Evolutionary conservation across 371 early-diverging fungal genomes (phyloP), one percentile per base, ranked within the genome.

Genomic region (Apophysomyces ossiformis): DNA sequence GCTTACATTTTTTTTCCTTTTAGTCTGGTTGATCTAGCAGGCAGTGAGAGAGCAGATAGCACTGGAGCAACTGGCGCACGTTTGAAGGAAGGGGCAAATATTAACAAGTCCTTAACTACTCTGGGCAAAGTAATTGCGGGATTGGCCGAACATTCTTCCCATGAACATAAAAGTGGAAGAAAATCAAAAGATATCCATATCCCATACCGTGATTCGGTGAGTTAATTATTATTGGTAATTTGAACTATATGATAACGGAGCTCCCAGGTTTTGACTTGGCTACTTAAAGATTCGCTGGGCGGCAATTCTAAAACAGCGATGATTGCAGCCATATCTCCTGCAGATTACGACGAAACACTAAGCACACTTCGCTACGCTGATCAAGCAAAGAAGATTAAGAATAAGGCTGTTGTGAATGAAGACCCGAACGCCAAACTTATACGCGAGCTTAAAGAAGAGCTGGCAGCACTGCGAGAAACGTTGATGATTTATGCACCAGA

Each of bases 71-170:
- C 95, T 26, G 99, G 99, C 7, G 81, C 79, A 37, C 88, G 99
- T 6, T 82, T 99, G 13, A 97, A 97, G 75, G 99, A 99, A 80
- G 99, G 99, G 8, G 94, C 96, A 7, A 93, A 95, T 65, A 99
- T 99, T 69, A 99, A 99, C 81, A 92, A 90, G 75, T 94, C 95
- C 1, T 81, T 99, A 8, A 92, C 95, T 32, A 88, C 96, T 0
- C 86, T 99, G 2, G 98, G 99, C 5, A 98, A 96, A 67, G 99
- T 99, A 8, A 99, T 99, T 63, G 89, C 92, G 12, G 92, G 93
- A 12, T 84, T 99, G 18, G 93, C 95, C 5, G 95, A 95, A 37
- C 85, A 81, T 8, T 58, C 61, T 6, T 38, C 72, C 39, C 38
- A 65, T 8, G 66, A 69, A 37, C 18, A 63, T 37, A 71, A 79